Conservation (phyloP, 345 rosid genomes). For the Eucalyptus melliodora region DNA sequence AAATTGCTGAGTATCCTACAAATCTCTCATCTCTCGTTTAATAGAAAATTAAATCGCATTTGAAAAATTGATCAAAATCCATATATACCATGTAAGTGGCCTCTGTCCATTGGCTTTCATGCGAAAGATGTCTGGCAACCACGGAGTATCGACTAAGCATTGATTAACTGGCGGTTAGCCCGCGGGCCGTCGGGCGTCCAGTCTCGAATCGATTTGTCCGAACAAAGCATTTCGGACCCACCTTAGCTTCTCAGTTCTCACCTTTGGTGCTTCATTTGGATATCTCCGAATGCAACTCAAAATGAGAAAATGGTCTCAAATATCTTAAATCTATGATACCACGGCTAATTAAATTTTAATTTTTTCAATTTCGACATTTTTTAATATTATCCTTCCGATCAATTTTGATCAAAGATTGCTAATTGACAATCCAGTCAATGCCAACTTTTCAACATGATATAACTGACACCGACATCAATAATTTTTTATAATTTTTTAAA, state of each 20-base stretch:
- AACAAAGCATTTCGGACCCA: not conserved
- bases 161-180: not conserved
- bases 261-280: not conserved
- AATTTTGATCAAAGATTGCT: not conserved
- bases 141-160: not conserved
- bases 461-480: rapidly evolving
- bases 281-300: not conserved
- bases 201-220: not conserved
- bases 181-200: not conserved
- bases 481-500: not conserved
- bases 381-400: not conserved
- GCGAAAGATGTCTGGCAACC: not conserved
- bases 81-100: not conserved
- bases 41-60: not conserved
- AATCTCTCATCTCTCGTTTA: not conserved
- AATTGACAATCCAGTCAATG: no score
- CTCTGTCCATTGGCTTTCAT: not conserved
- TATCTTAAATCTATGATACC: rapidly evolving
- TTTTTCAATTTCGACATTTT: rapidly evolving
- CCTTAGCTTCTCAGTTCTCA: not conserved
- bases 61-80: not conserved
- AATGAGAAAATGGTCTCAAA: no score
- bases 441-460: not conserved
- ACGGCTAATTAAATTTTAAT: no score
- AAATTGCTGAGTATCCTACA: no score